phyloP scores from a whole-genome alignment of 768 basidiomycete species.

The Tulasnella sp. region DNA sequence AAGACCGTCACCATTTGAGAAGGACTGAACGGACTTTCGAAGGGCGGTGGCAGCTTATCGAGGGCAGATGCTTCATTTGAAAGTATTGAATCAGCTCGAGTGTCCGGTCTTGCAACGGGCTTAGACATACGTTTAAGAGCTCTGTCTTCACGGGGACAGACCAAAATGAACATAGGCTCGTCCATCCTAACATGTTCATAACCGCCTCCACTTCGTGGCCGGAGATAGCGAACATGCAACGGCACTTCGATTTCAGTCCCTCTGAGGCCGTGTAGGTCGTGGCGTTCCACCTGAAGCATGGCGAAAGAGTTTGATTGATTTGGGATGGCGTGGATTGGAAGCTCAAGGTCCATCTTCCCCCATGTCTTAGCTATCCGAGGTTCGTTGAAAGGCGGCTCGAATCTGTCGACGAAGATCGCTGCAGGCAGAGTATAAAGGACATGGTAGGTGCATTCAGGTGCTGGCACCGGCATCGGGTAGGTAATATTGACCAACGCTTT shows the following conservation, averaged over 20 bases:
- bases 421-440: conserved; percentile 30
- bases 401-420: conserved; percentile 33
- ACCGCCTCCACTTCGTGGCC: conserved; percentile 18
- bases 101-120: neutral
- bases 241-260: conserved; percentile 28
- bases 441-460: conserved; percentile 24
- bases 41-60: neutral
- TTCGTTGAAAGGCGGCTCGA: conserved; percentile 31
- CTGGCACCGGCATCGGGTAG: neutral
- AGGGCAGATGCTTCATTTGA: neutral
- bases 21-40: conserved; percentile 20
- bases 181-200: neutral
- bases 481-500: conserved; percentile 5
- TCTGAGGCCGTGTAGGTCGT: neutral
- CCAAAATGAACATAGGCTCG: conserved; percentile 10
- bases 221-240: conserved; percentile 35
- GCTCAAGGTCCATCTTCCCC: conserved; percentile 33
- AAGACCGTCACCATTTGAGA: conserved; percentile 27
- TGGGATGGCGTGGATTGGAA: conserved; percentile 31
- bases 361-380: conserved; percentile 17
- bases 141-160: neutral
- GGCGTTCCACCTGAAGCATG: conserved; percentile 24
- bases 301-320: conserved; percentile 20
- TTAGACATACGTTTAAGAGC: neutral
- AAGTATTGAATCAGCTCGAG: neutral